phyloP scores from a whole-genome alignment of 805 yeast species.

The Saccharomyces mikatae region DNA sequence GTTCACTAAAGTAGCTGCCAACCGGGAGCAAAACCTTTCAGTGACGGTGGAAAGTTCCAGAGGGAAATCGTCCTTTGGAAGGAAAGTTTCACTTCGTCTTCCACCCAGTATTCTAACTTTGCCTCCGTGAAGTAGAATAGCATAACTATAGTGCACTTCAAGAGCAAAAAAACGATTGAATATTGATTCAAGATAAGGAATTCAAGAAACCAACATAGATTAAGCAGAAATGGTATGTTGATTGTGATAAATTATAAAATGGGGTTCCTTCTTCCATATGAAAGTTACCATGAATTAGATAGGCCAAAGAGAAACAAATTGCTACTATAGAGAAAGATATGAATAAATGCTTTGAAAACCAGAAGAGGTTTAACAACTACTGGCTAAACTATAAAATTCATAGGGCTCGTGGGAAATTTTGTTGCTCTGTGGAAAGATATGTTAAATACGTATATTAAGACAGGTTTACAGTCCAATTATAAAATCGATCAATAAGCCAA shows the following conservation, averaged over 20 bases:
- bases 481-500: neutral
- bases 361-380: neutral
- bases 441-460: neutral
- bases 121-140: neutral
- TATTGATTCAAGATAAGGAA: neutral
- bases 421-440: neutral
- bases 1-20: neutral
- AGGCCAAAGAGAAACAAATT: neutral
- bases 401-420: neutral
- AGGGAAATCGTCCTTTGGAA: neutral
- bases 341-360: neutral
- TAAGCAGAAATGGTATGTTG: constrained; percentile 9
- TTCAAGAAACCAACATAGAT: constrained; percentile 1
- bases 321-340: neutral
- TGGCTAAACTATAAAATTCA: neutral
- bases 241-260: neutral
- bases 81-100: neutral
- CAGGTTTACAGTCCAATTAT: neutral
- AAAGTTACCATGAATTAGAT: neutral
- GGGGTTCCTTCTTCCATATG: neutral
- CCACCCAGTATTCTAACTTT: neutral
- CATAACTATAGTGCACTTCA: neutral
- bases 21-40: neutral
- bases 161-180: neutral
- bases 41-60: neutral